Evolutionary conservation across 495 filamentous ascomycete genomes (phyloP).

Genomic region (Penicillium canescens): DNA sequence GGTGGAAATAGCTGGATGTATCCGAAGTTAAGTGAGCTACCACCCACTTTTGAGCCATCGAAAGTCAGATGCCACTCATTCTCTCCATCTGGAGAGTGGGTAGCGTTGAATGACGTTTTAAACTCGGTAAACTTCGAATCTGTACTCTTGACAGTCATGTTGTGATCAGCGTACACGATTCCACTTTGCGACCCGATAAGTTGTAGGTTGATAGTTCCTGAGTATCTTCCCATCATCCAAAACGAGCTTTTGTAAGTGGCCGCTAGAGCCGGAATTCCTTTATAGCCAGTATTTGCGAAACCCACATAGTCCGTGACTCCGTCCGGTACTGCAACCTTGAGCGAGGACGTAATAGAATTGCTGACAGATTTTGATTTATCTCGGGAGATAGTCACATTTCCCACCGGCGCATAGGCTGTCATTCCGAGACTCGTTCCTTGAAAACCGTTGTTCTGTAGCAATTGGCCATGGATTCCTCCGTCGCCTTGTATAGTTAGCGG

Average conservation of each 20-base stretch:
- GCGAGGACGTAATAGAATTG: slow-evolving; percentile 55
- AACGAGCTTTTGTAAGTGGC: slow-evolving; percentile 54
- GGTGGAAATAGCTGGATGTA: slow-evolving; percentile 68
- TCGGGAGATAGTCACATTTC: slow-evolving; percentile 49
- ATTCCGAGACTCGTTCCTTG: slow-evolving; percentile 52
- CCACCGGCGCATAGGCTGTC: slow-evolving; percentile 56
- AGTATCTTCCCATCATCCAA: slow-evolving; percentile 52
- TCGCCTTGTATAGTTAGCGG: slow-evolving; percentile 37
- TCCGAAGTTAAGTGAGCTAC: slow-evolving; percentile 58
- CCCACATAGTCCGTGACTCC: slow-evolving; percentile 46
- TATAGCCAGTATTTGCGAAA: slow-evolving; percentile 60
- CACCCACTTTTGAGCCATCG: slow-evolving; percentile 45
- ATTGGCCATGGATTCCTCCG: slow-evolving; percentile 74
- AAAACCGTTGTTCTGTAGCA: slow-evolving; percentile 75
- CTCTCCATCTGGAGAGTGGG: slow-evolving; percentile 56
- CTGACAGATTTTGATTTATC: slow-evolving; percentile 51
- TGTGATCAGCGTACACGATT: slow-evolving; percentile 35
- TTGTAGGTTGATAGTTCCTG: slow-evolving; percentile 26
- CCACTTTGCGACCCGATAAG: slow-evolving; percentile 34
- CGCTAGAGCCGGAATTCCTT: slow-evolving; percentile 57
- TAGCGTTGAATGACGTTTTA: slow-evolving; percentile 37
- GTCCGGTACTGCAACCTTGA: slow-evolving; percentile 50
- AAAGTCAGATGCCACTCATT: slow-evolving; percentile 67
- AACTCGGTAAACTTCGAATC: slow-evolving; percentile 28
- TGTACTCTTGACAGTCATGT: slow-evolving; percentile 32